phyloP scores from a whole-genome alignment of 2,329 filamentous ascomycete species.

The Niveomyces coronatus region DNA sequence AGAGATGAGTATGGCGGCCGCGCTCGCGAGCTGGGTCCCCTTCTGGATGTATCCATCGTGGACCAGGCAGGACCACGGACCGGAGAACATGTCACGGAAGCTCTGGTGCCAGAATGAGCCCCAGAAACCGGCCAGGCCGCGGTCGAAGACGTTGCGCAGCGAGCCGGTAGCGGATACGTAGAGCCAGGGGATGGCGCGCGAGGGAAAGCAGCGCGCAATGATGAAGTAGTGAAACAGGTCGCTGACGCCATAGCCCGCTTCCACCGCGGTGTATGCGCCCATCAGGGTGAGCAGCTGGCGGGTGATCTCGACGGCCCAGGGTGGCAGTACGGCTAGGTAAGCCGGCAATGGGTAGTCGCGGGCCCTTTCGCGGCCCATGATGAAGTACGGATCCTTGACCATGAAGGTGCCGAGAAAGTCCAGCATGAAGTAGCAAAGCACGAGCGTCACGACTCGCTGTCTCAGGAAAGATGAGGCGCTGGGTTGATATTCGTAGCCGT shows the following conservation, averaged over 20 bases:
- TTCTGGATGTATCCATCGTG: constrained; percentile 27
- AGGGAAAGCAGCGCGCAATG: constrained; percentile 40
- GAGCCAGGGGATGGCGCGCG: constrained; percentile 40
- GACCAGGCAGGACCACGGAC: constrained; percentile 42
- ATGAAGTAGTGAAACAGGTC: constrained; percentile 46
- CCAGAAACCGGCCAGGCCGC: constrained; percentile 75
- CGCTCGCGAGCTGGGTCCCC: constrained; percentile 17
- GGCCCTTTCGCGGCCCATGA: constrained; percentile 34
- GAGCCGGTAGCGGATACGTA: constrained; percentile 47
- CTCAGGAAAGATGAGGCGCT: constrained; percentile 36
- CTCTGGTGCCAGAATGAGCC: constrained; percentile 84
- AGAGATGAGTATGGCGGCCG: constrained; percentile 23
- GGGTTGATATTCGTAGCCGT: constrained; percentile 35
- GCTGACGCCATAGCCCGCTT: constrained; percentile 47
- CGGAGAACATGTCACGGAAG: constrained; percentile 63
- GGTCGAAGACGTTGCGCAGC: constrained; percentile 45
- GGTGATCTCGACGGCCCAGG: constrained; percentile 38
- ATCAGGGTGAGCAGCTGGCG: constrained; percentile 46
- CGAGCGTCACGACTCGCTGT: constrained; percentile 33
- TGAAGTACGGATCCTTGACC: constrained; percentile 71
- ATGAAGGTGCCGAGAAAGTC: constrained; percentile 61
- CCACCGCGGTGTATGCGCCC: constrained; percentile 50
- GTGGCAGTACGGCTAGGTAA: constrained; percentile 31
- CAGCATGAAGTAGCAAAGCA: constrained; percentile 52
- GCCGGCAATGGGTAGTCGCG: constrained; percentile 28